These are phyloP conservation scores for Heracleum sosnowskyi DNA, from an alignment of 129 eudicot genomes.

Conservation along the genomic window DNA sequence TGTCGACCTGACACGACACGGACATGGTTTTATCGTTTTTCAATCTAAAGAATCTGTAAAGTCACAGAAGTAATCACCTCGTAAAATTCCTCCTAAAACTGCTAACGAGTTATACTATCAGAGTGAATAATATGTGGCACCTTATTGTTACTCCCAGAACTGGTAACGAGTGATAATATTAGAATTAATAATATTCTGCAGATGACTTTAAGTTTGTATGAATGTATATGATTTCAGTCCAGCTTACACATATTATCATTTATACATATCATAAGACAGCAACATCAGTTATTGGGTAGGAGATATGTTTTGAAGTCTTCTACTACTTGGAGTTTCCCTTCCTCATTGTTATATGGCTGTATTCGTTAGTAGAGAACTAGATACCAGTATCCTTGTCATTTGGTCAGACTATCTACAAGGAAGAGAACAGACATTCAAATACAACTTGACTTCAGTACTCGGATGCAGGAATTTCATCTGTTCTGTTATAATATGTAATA, in stretches of 20 bases:
- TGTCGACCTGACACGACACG: too few species aligned
- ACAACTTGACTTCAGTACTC: not conserved
- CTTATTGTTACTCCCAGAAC: not conserved
- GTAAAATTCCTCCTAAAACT: not conserved
- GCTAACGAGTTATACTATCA: not conserved
- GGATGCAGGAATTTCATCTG: not conserved
- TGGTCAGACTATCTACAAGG: not conserved
- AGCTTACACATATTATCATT: not conserved
- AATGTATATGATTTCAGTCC: not conserved
- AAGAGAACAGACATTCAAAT: not conserved
- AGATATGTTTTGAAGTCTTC: not conserved
- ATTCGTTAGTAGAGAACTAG: not conserved
- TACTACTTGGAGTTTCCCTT: not conserved
- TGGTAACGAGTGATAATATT: not conserved
- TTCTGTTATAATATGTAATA: not conserved
- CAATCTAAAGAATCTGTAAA: not conserved
- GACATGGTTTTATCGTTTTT: not conserved
- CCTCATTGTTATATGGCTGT: not conserved
- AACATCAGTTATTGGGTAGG: not conserved
- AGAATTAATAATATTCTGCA: not conserved
- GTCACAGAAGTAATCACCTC: not conserved
- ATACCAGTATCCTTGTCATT: not conserved
- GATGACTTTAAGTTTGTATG: not conserved
- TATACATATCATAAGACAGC: not conserved
- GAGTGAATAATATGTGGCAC: not conserved